These are phyloP conservation scores for Beauveria sp. DNA, from an alignment of 2,329 filamentous ascomycete genomes.

Conservation along the genomic window DNA sequence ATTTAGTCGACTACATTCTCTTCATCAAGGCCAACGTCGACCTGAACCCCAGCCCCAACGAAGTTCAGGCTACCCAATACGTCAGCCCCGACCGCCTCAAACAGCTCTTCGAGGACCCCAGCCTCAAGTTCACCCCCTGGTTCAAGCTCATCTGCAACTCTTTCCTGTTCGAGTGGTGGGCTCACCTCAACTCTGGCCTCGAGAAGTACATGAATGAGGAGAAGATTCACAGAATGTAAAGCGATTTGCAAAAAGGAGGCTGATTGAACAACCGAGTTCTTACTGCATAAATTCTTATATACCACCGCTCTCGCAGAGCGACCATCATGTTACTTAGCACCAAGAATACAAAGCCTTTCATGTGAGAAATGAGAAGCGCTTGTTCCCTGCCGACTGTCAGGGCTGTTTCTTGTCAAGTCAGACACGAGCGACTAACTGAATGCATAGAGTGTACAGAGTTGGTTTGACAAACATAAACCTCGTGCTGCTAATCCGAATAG, in stretches of 20 bases:
- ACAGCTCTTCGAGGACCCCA: conserved; percentile 73
- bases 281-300: not conserved
- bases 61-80: conserved; percentile 78
- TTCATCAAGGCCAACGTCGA: conserved; percentile 95
- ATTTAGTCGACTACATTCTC: conserved; percentile 88
- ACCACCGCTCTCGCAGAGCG: conserved; percentile 8
- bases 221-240: conserved; percentile 75
- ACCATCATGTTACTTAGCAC: not conserved
- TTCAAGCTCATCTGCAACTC: conserved; percentile 98
- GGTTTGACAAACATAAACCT: not conserved
- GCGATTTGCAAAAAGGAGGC: not conserved
- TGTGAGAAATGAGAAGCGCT: not conserved
- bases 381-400: not conserved
- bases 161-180: conserved; percentile 98
- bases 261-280: not conserved
- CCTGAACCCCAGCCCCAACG: conserved; percentile 74
- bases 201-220: conserved; percentile 82
- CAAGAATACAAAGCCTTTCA: not conserved
- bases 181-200: conserved; percentile 69
- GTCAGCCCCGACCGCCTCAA: conserved; percentile 78
- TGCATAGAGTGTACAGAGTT: too few relatives aligned
- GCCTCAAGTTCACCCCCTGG: conserved; percentile 89
- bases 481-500: conserved; percentile 15
- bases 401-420: not conserved
- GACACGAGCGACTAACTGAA: not conserved